Conservation (phyloP, 257 asterid species). For the Misopates orontium region DNA sequence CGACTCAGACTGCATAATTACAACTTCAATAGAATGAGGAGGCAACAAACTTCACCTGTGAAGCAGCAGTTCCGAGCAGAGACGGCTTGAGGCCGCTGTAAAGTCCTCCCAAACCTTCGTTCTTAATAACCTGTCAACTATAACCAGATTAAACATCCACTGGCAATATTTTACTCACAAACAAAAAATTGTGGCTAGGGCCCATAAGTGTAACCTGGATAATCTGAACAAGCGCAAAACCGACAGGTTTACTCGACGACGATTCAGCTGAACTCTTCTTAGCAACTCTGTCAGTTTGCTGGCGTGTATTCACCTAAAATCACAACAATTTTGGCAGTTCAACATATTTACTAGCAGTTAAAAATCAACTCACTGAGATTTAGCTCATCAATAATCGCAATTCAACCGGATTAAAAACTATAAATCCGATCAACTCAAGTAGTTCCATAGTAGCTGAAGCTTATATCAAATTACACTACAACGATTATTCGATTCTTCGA, state of each 20-base stretch:
- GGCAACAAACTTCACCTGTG: conserved; percentile 52
- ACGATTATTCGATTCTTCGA: background rate
- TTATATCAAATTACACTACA: background rate
- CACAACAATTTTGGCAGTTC: background rate
- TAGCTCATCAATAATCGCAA: background rate
- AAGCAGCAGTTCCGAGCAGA: conserved; percentile 86
- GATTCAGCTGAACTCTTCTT: conserved; percentile 39
- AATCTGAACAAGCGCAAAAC: conserved; percentile 58
- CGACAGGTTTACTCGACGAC: conserved; percentile 25
- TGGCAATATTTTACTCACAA: background rate
- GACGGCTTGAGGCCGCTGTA: conserved; percentile 97
- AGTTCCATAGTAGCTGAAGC: background rate
- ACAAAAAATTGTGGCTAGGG: background rate
- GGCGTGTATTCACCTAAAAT: conserved; percentile 84
- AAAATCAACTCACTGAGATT: background rate
- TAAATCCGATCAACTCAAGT: too few species aligned
- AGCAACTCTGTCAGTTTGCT: conserved; percentile 86
- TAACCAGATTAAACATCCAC: background rate
- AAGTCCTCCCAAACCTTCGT: conserved; percentile 84
- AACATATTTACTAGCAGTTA: too few species aligned
- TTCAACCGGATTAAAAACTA: too few species aligned
- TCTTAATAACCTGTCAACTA: conserved; percentile 49
- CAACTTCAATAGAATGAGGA: background rate
- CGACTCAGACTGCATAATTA: background rate
- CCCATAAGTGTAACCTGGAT: conserved; percentile 42